Evolutionary conservation across 768 basidiomycete genomes (phyloP), one percentile per base, ranked within the genome.

Genomic region (Xerocomellus intermedius): DNA sequence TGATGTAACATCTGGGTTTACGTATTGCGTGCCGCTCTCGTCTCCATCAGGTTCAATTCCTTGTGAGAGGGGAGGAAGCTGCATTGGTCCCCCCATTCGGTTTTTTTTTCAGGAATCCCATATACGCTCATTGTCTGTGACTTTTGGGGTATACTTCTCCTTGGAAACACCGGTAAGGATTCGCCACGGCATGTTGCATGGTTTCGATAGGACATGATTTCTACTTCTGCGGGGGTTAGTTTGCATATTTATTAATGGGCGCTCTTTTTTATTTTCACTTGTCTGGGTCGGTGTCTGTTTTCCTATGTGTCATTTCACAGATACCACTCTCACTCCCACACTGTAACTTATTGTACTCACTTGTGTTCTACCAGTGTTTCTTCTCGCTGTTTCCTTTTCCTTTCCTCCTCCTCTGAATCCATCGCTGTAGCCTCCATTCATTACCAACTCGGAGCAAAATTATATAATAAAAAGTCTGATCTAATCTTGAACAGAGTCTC

Each of bases 1-100:
- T 81, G 63, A 79, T 46, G 28, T 12, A 35, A 4, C 28, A 19
- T 32, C n/a, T 19, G 39, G 48, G 45, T 37, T 42, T 42, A 35
- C 33, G 26, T 26, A 26, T 7, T 26, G 26, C 26, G 28, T 42
- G 19, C 17, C 21, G 6, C 28, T 30, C 7, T n/a, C 5, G 24
- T 28, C 42, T 36, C 41, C 41, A 38, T 42, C 19, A 33, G 49
- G 46, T 16, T 32, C 22, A 22, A 17, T 28, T 48, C 47, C 50
- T 48, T 7, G 37, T 10, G 19, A 5, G 53, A 17, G 21, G 38
- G n/a, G 33, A 43, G 32, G n/a, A 22, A 36, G 19, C 26, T n/a
- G 3, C 36, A 50, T 21, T 19, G 24, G 8, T 36, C n/a, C 22
- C 17, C 35, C 9, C 10, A 13, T 33, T 33, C 14, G 6, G 16